Base-by-base conservation (phyloP, 1,284 basidiomycete genomes). In the Coriolopsis trogii region DNA sequence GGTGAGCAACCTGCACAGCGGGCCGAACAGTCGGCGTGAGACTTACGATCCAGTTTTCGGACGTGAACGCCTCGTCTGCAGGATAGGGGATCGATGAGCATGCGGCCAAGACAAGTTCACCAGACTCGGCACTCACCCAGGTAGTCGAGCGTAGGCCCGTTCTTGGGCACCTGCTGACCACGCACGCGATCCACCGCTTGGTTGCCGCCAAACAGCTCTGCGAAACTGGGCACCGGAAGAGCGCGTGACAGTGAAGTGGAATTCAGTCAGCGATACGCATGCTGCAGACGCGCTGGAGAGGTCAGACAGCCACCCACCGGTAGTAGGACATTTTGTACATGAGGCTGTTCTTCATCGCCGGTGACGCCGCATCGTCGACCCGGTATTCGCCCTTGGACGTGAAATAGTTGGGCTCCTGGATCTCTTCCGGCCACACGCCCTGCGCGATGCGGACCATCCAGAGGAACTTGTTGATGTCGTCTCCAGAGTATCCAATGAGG, bases 251-350 rank as follows among this genome's bases (percentile, higher is more conserved):
- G 20, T 3, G 16, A 18, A 18, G 13, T 13, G 26, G 26, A 15
- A n/a, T 8, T 10, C 13, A 16, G 20, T 37, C 25, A 41, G 39
- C 31, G 37, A n/a, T 31, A n/a, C 9, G 56, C 36, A 51, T 49
- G 33, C 31, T 28, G 21, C 12, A 9, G 21, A 46, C 43, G 46
- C 40, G 43, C 49, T 45, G 48, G 26, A 42, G 41, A 16, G 10
- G 29, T 25, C 23, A 28, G 29, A 29, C 31, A 42, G 7, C 9
- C 43, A 40, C 74, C 82, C 53, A 91, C 86, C 93, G 83, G 70
- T 96, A 95, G 73, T 95, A 97, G 15, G 87, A 91, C 93, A 97
- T 94, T 78, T 98, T 98, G 76, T 98, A 98, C 94, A 98, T 95
- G 72, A 98, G 74, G 66, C 92, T 93, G 65, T 98, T 89, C 74